phyloP scores from a whole-genome alignment of 108 stramenopile genomes.

The Licmophora abbreviata region DNA sequence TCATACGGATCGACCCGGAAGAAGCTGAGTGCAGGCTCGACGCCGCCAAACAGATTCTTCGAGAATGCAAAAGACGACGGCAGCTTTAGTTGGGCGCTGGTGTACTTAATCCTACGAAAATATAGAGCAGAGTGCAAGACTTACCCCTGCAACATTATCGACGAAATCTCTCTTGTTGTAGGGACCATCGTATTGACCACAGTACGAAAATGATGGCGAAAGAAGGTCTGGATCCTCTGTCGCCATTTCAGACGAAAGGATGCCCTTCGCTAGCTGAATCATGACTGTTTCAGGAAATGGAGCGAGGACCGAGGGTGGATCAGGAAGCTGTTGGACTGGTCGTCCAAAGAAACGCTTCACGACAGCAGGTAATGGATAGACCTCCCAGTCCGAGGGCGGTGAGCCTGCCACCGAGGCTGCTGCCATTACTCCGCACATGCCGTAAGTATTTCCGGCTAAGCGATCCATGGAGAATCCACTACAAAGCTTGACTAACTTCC shows the following conservation, averaged over 20 bases:
- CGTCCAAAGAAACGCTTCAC: constrained; percentile 18
- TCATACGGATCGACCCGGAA: constrained; percentile 68
- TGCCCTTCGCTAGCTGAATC: constrained; percentile 53
- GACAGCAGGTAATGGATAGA: constrained; percentile 17
- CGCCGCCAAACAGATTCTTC: constrained; percentile 24
- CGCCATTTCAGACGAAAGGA: constrained; percentile 28
- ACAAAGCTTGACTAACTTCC: constrained; percentile 36
- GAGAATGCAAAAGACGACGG: no score
- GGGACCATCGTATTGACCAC: constrained; percentile 24
- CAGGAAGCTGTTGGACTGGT: constrained; percentile 10
- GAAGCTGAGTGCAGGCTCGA: constrained; percentile 34
- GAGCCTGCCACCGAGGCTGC: constrained; percentile 33
- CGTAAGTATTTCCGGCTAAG: constrained; percentile 46
- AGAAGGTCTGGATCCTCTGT: constrained; percentile 35
- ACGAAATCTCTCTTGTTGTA: constrained; percentile 29
- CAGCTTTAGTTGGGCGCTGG: no score
- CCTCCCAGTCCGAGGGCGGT: constrained; percentile 22
- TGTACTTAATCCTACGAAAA: no score
- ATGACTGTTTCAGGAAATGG: constrained; percentile 58
- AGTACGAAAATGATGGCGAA: constrained; percentile 26
- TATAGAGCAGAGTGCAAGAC: no score
- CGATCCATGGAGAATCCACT: constrained; percentile 54
- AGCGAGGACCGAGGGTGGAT: constrained; percentile 23
- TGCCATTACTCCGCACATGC: constrained; percentile 37
- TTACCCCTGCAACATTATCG: constrained; percentile 21